These are phyloP conservation scores for Aspergillus amoenus DNA, from an alignment of 2,329 filamentous ascomycete species.

Conservation along the genomic window DNA sequence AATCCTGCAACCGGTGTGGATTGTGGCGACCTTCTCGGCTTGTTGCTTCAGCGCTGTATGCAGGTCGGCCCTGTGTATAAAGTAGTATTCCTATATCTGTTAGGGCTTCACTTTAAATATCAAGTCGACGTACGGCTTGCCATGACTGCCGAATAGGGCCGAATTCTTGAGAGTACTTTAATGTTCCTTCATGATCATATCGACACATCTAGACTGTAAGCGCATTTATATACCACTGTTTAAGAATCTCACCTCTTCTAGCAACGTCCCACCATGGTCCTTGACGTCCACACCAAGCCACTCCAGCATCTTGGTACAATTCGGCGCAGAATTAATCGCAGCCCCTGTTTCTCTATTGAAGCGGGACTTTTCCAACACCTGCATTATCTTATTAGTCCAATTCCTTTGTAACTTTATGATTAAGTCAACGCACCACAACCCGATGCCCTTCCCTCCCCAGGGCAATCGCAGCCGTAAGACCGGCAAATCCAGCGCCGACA, in stretches of 20 bases:
- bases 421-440: slow-evolving; percentile 19
- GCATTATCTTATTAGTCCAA: not conserved
- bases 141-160: slow-evolving; percentile 17
- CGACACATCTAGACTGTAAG: slow-evolving; percentile 18
- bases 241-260: slow-evolving; percentile 18
- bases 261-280: slow-evolving; percentile 23
- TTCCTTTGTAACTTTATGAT: no score
- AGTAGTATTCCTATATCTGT: slow-evolving; percentile 26
- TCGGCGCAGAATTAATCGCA: slow-evolving; percentile 29
- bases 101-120: not conserved
- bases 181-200: slow-evolving; percentile 17
- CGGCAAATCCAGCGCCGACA: slow-evolving; percentile 36
- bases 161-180: slow-evolving; percentile 21
- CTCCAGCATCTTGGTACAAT: slow-evolving; percentile 26
- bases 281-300: slow-evolving; percentile 24
- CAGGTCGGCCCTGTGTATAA: slow-evolving; percentile 44
- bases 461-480: slow-evolving; percentile 33
- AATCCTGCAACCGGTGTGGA: slow-evolving; percentile 25
- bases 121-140: slow-evolving; percentile 21
- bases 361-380: slow-evolving; percentile 31
- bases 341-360: slow-evolving; percentile 28
- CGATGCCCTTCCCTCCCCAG: slow-evolving; percentile 33
- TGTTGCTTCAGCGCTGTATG: slow-evolving; percentile 39
- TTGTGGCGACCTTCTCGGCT: slow-evolving; percentile 25
- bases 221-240: no score